phyloP scores from a whole-genome alignment of 2,329 filamentous ascomycete genomes.

The Amauroascus verrucosus region DNA sequence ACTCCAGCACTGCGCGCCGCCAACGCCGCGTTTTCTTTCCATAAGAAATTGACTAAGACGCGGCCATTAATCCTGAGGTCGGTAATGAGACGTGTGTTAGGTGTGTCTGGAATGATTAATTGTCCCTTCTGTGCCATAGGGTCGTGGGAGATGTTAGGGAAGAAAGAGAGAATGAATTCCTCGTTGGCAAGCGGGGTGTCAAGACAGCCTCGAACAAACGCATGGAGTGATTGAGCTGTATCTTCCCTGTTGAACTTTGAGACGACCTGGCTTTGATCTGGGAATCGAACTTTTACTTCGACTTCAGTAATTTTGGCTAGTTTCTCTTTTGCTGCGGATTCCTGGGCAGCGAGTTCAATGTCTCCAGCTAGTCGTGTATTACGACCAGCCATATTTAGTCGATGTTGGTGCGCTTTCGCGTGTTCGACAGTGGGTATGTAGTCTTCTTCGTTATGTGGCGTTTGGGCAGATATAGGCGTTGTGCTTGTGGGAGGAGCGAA shows the following conservation, averaged over 20 bases:
- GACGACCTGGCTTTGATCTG: conserved; percentile 70
- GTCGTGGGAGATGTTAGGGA: conserved; percentile 24
- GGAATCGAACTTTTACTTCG: conserved; percentile 72
- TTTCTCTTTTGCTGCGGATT: conserved; percentile 54
- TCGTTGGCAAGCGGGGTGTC: conserved; percentile 45
- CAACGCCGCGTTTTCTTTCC: conserved; percentile 54
- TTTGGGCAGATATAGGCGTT: conserved; percentile 64
- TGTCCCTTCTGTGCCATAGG: conserved; percentile 15
- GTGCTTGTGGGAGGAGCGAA: conserved; percentile 66
- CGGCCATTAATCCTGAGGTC: conserved; percentile 60
- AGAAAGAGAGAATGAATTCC: conserved; percentile 61
- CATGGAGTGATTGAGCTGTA: conserved; percentile 62
- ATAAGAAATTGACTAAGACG: conserved; percentile 65
- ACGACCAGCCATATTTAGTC: conserved; percentile 64
- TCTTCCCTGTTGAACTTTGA: conserved; percentile 59
- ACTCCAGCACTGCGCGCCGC: conserved; percentile 42
- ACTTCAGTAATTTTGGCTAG: conserved; percentile 58
- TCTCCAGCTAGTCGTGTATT: conserved; percentile 76
- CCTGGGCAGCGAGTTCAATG: conserved; percentile 63
- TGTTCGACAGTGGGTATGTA: conserved; percentile 76
- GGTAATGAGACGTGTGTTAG: conserved; percentile 51
- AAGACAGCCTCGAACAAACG: conserved; percentile 63
- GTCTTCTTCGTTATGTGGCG: conserved; percentile 58
- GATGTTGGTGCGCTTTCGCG: conserved; percentile 65
- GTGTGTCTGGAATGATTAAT: conserved; percentile 35